Percentiles rank a stretch among this genome's conserved stretches.
phyloP scores from a whole-genome alignment of 805 yeast genomes.

The Candida maris region DNA sequence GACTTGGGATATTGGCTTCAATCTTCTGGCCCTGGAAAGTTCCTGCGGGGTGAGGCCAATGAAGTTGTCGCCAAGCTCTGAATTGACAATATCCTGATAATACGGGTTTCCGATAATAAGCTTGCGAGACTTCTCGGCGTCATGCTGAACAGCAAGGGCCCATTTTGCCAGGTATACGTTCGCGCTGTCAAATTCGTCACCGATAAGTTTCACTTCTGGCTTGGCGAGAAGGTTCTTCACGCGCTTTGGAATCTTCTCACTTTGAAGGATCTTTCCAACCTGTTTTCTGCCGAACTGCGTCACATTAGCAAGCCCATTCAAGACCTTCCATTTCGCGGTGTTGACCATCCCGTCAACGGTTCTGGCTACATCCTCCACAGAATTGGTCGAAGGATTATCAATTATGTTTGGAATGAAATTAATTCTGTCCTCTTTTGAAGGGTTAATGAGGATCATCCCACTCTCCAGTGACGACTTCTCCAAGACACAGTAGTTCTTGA shows the following conservation, averaged over 20 bases:
- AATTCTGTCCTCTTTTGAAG: conserved; percentile 60
- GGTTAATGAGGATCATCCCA: conserved; percentile 72
- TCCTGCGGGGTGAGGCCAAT: conserved; percentile 55
- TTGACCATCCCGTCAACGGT: conserved; percentile 49
- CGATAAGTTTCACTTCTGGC: conserved; percentile 77
- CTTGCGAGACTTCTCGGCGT: conserved; percentile 64
- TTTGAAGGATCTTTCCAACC: conserved; percentile 54
- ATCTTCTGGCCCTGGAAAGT: conserved; percentile 56
- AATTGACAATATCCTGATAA: conserved; percentile 49
- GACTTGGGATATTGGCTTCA: conserved; percentile 58
- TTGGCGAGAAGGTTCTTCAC: conserved; percentile 58
- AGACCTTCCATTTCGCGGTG: conserved; percentile 79
- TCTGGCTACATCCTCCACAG: conserved; percentile 29
- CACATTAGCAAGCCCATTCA: conserved; percentile 80
- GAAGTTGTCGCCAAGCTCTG: conserved; percentile 56
- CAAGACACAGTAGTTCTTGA: conserved; percentile 54
- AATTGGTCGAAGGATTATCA: conserved; percentile 35
- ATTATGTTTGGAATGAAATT: conserved; percentile 50
- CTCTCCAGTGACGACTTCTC: conserved; percentile 71
- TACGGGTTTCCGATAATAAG: conserved; percentile 56
- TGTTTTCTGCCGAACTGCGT: conserved; percentile 63
- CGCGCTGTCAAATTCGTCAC: conserved; percentile 92
- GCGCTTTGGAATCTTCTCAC: conserved; percentile 44
- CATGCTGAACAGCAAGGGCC: conserved; percentile 93
- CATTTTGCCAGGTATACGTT: conserved; percentile 90